Evolutionary conservation across 192 early-diverging fungal genomes (phyloP), one percentile per base, ranked within the genome.

Genomic region (Coemansia sp.): DNA sequence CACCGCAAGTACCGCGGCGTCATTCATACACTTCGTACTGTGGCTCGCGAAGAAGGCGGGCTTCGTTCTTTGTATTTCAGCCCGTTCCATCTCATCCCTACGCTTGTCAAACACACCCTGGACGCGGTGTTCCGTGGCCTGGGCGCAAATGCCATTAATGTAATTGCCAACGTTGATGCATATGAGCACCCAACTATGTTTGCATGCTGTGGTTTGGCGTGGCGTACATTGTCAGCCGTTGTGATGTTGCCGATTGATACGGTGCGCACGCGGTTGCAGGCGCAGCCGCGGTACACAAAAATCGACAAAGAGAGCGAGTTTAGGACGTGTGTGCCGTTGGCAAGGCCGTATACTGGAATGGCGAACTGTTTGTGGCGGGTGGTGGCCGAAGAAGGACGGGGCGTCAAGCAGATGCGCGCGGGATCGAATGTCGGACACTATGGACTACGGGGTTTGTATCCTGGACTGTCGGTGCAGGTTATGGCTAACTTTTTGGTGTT

Each of bases 181-280:
- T 75, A 68, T 12, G 89, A 91, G 63, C 87, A 87, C 0, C 91
- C 91, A 1, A 58, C 87, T 21, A 53, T 85, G 0, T 89, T 84
- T 72, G 75, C 83, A 11, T 28, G 86, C 19, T 87, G 83, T 31
- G 85, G 87, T 21, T 70, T 96, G 19, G 78, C 76, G 4, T 82
- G 93, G 49, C 83, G 90, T 44, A 89, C 89, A 0, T 26, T 94
- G 2, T 87, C 95, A 47, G 74, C 89, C 1, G 66, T 87, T 9
- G 87, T 97, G 12, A 86, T 88, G 57, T 75, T 93, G 28, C 96
- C 96, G 1, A 67, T 98, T 15, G 93, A 98, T 26, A 91, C 94
- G 4, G 87, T 91, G 52, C 82, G 95, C 8, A 89, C 91, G 65
- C 82, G 96, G 5, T 66, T 98, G 21, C 89, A 92, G 51, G 86